These are phyloP conservation scores for Yarrowia divulgata DNA, from an alignment of 805 yeast genomes.

Conservation along the genomic window DNA sequence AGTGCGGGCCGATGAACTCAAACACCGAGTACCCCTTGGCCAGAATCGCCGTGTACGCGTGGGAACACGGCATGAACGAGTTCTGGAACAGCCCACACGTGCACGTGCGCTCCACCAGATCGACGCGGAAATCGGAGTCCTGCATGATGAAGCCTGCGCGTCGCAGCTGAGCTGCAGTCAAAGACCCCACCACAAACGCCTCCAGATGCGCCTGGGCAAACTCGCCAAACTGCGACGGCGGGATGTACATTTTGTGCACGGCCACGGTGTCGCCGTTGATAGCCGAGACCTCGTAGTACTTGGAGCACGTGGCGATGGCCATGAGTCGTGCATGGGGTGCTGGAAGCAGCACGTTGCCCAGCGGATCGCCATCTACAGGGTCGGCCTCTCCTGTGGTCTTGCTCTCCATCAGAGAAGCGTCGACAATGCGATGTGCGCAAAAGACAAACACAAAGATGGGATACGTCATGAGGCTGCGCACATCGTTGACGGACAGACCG, in stretches of 20 bases:
- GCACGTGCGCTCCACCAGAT: constrained; percentile 24
- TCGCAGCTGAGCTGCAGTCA: constrained; percentile 21
- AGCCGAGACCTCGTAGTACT: constrained; percentile 36
- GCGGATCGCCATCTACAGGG: constrained; percentile 29
- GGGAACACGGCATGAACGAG: constrained; percentile 29
- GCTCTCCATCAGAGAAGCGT: constrained; percentile 14
- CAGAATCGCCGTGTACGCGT: constrained; percentile 29
- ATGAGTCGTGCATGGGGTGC: constrained; percentile 28
- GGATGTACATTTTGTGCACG: constrained; percentile 31
- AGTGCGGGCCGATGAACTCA: constrained; percentile 35
- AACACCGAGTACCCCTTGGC: constrained; percentile 34
- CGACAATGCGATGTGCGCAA: constrained; percentile 25
- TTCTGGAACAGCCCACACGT: constrained; percentile 31
- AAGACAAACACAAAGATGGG: constrained; percentile 33
- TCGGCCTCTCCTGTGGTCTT: constrained; percentile 27
- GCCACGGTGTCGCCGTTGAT: constrained; percentile 29
- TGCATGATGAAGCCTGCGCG: constrained; percentile 27
- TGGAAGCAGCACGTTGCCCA: constrained; percentile 21
- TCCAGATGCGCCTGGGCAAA: constrained; percentile 35
- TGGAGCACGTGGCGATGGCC: constrained; percentile 29
- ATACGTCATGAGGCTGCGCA: constrained; percentile 26
- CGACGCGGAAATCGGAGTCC: constrained; percentile 27
- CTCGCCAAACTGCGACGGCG: constrained; percentile 36
- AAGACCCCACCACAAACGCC: constrained; percentile 32
- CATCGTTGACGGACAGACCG: constrained; percentile 27